phyloP scores from a whole-genome alignment of 106 monocot genomes.

The Triglochin maritima region DNA sequence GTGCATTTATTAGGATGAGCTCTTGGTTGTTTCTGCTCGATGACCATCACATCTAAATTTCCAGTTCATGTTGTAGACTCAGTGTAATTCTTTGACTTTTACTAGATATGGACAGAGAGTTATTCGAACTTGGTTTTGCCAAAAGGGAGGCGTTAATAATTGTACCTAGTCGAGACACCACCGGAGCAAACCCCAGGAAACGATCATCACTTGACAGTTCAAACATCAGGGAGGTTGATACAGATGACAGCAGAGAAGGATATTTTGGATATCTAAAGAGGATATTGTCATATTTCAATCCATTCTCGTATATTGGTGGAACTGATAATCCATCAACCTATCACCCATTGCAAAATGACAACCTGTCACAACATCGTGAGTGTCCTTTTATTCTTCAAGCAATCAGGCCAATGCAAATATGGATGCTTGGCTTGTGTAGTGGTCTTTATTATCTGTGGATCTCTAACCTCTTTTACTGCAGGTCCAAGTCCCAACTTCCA shows the following conservation, averaged over 20 bases:
- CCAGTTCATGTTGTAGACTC: too few species aligned
- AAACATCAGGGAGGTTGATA: conserved; percentile 2
- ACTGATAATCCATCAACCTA: conserved; percentile 24
- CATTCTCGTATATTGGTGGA: conserved; percentile 61
- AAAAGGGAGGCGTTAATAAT: conserved; percentile 65
- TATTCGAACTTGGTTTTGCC: conserved; percentile 61
- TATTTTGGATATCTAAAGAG: conserved; percentile 62
- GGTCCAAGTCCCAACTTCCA: conserved; percentile 22
- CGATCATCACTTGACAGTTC: conserved; percentile 15
- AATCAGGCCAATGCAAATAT: background rate
- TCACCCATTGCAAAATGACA: conserved; percentile 19
- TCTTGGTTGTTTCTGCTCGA: too few species aligned
- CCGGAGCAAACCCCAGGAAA: conserved; percentile 8
- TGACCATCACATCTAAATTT: too few species aligned
- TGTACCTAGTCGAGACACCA: conserved; percentile 38
- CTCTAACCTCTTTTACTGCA: background rate
- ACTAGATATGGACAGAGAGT: conserved; percentile 57
- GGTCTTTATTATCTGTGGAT: background rate
- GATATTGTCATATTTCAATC: conserved; percentile 60
- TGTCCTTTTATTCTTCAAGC: conserved; percentile 6
- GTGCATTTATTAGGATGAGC: too few species aligned
- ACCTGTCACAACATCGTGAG: conserved; percentile 41
- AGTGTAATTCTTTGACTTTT: too few species aligned
- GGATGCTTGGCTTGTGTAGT: background rate
- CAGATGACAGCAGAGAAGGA: conserved; percentile 26